phyloP scores from a whole-genome alignment of 345 rosid genomes.

The Brassica carinata region DNA sequence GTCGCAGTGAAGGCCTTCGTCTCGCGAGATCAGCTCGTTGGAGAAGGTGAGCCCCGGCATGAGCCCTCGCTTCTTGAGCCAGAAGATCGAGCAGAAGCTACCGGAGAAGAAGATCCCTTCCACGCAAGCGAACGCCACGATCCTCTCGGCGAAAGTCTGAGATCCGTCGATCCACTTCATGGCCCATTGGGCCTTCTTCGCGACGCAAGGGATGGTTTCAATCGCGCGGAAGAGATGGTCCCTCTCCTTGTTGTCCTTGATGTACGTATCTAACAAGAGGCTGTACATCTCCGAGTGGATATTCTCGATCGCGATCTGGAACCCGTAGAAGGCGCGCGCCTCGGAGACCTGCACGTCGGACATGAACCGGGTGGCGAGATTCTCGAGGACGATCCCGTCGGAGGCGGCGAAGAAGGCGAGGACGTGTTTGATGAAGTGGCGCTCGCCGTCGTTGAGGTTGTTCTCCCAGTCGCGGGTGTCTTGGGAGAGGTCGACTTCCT shows the following conservation, averaged over 20 bases:
- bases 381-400: conserved; percentile 89
- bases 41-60: conserved; percentile 96
- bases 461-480: conserved; percentile 77
- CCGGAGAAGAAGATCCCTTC: conserved; percentile 98
- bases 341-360: conserved; percentile 87
- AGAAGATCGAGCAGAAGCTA: conserved; percentile 85
- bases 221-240: conserved; percentile 64
- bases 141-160: conserved; percentile 70
- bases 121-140: conserved; percentile 90
- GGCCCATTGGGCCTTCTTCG: conserved; percentile 79
- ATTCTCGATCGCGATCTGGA: conserved; percentile 94
- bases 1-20: conserved; percentile 93
- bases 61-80: conserved; percentile 88
- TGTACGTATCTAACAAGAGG: conserved; percentile 85
- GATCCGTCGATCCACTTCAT: conserved; percentile 80
- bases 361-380: conserved; percentile 88
- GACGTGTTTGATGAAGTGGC: conserved; percentile 84
- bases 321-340: conserved; percentile 98
- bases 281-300: conserved; percentile 98
- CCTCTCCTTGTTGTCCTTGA: conserved; percentile 68
- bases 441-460: conserved; percentile 66
- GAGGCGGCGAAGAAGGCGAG: conserved; percentile 98
- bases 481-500: conserved; percentile 90
- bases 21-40: conserved; percentile 90
- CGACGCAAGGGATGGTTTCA: conserved; percentile 76